phyloP scores from a whole-genome alignment of 179 eudicot species.

The Silene vulgaris region DNA sequence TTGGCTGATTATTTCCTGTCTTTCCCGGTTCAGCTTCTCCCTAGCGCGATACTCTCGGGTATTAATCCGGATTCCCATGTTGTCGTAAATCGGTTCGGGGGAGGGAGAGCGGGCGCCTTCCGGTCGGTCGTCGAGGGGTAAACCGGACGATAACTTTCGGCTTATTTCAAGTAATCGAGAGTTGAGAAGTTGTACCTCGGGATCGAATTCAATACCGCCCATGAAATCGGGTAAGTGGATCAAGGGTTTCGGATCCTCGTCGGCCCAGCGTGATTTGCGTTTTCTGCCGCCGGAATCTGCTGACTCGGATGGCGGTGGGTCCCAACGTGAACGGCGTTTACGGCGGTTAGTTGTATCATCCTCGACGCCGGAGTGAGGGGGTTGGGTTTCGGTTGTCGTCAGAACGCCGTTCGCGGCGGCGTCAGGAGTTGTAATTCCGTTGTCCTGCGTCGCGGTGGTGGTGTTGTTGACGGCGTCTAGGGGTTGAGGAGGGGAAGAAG shows the following conservation, averaged over 20 bases:
- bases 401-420: not conserved
- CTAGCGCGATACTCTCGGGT: slow-evolving; percentile 78
- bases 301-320: slow-evolving; percentile 47
- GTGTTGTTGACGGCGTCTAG: no score
- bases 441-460: no score
- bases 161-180: slow-evolving; percentile 63
- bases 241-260: slow-evolving; percentile 67
- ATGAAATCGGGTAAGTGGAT: slow-evolving; percentile 73
- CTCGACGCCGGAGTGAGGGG: slow-evolving; percentile 59
- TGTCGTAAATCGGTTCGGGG: slow-evolving; percentile 79
- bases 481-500: not conserved
- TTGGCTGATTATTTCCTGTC: slow-evolving; percentile 70
- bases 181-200: slow-evolving; percentile 70
- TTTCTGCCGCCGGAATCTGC: slow-evolving; percentile 35
- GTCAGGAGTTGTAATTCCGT: no score
- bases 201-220: slow-evolving; percentile 84
- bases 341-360: slow-evolving; percentile 66
- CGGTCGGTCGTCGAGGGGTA: slow-evolving; percentile 70
- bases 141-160: slow-evolving; percentile 60
- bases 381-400: slow-evolving; percentile 28
- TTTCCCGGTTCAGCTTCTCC: slow-evolving; percentile 62
- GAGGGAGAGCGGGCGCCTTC: slow-evolving; percentile 88
- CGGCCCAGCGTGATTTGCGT: slow-evolving; percentile 75
- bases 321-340: slow-evolving; percentile 68
- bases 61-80: slow-evolving; percentile 74